phyloP scores from a whole-genome alignment of 2,329 filamentous ascomycete genomes.

The Xylariaceae sp. region DNA sequence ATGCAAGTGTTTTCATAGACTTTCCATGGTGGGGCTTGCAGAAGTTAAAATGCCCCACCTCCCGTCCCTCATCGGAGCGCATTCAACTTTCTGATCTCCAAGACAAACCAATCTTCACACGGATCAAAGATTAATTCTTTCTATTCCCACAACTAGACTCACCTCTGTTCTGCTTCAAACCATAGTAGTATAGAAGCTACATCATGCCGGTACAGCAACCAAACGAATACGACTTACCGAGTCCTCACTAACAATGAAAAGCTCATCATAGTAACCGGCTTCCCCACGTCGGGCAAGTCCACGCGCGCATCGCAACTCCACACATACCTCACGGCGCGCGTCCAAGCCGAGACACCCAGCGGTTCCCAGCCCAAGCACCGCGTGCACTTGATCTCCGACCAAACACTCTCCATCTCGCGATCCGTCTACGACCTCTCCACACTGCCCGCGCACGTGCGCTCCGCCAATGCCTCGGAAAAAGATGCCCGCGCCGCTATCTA shows the following conservation, averaged over 20 bases:
- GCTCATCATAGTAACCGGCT: constrained; percentile 63
- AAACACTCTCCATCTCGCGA: constrained; percentile 63
- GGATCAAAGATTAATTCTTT: no score
- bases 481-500: constrained; percentile 72
- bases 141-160: no score
- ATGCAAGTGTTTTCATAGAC: no score
- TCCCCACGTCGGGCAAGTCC: constrained; percentile 65
- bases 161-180: no score
- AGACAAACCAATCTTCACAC: no score
- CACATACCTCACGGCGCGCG: constrained; percentile 56
- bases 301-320: constrained; percentile 62
- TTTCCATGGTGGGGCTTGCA: no score
- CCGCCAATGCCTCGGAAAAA: constrained; percentile 72
- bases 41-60: no score
- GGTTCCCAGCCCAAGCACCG: constrained; percentile 46
- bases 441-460: constrained; percentile 56
- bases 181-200: no score
- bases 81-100: no score
- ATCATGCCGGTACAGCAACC: constrained; percentile 17
- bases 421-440: constrained; percentile 63
- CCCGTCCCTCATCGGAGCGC: no score
- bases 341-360: constrained; percentile 35
- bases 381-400: constrained; percentile 69
- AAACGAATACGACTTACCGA: constrained; percentile 4
- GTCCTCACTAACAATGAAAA: constrained; percentile 28